Conservation (phyloP, 2,329 filamentous ascomycete genomes). For the Emmonsiellopsis sp. region DNA sequence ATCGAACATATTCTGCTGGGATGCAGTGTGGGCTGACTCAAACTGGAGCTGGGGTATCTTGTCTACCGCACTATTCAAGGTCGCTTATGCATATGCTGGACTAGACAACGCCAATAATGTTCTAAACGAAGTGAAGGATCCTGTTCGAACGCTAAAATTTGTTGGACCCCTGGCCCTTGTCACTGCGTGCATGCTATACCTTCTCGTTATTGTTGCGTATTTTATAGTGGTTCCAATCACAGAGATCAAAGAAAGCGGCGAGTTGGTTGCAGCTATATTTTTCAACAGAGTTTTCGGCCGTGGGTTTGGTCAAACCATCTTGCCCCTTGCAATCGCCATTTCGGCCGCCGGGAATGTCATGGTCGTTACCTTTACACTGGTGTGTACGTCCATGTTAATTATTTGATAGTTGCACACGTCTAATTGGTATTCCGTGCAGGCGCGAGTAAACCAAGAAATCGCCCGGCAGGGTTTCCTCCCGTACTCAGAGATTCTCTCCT, state of each 20-base stretch:
- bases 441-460: conserved; percentile 62
- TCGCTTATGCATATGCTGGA: conserved; percentile 56
- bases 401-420: too few species aligned
- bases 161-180: conserved; percentile 51
- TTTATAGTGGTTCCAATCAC: conserved; percentile 58
- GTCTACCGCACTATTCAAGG: conserved; percentile 53
- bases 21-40: conserved; percentile 43
- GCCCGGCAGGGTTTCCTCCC: conserved; percentile 62
- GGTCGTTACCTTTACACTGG: conserved; percentile 59
- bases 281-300: conserved; percentile 56
- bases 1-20: conserved; percentile 30
- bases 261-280: conserved; percentile 59
- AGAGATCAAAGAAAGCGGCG: conserved; percentile 56
- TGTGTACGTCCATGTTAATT: conserved; percentile 26
- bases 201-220: conserved; percentile 56
- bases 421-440: conserved; percentile 29
- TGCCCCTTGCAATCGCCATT: conserved; percentile 56
- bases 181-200: conserved; percentile 54
- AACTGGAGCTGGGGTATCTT: conserved; percentile 61
- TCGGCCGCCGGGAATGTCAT: conserved; percentile 64
- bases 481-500: conserved; percentile 50
- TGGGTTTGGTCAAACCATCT: conserved; percentile 45
- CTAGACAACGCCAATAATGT: conserved; percentile 60
- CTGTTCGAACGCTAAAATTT: conserved; percentile 54
- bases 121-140: conserved; percentile 60